Evolutionary conservation across 1,284 basidiomycete species (phyloP), one percentile per base, ranked within the genome.

Genomic region (Phylloboletellus chloephorus): DNA sequence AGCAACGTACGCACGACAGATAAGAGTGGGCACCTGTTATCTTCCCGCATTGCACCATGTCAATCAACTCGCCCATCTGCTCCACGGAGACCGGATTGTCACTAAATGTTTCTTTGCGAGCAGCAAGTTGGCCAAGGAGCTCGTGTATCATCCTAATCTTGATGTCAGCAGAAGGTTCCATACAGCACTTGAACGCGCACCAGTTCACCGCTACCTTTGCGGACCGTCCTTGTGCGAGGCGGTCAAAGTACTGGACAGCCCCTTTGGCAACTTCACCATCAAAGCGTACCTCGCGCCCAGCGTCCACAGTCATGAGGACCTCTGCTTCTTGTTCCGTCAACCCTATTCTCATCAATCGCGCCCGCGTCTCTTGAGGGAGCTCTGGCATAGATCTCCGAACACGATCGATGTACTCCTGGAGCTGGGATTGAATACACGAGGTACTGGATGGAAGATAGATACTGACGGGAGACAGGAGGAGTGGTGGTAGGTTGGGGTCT

Each of bases 401-500:
- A 0, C 55, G 51, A 0, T 76, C 62, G 11, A 95, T 67, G 45
- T 82, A 82, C 29, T 63, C 61, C 87, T 91, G 52, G 5, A 44
- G 12, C 31, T 1, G 12, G 13, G 29, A 7, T 39, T 21, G 13
- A 41, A 16, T n/a, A 4, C 6, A 19, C 4, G 13, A 13, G n/a
- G n/a, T 7, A 28, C 15, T 5, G 5, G 13, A 30, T 35, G 32
- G 26, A 41, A 7, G 28, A 9, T 11, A 9, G 15, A 15, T 0
- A 40, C 61, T 31, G 41, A 83, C 86, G 52, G 76, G 59, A 43
- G 73, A 70, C n/a, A 97, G 62, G 19, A 80, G 56, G 4, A 94
- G 61, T 0, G 85, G 78, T 0, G 91, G 90, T 0, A 98, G 66
- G 58, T 98, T 98, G 0, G 91, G 83, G 60, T 98, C 96, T 0